Evolutionary conservation across 495 filamentous ascomycete species (phyloP), one percentile per base, ranked within the genome.

Genomic region (Trypethelium eluteriae): DNA sequence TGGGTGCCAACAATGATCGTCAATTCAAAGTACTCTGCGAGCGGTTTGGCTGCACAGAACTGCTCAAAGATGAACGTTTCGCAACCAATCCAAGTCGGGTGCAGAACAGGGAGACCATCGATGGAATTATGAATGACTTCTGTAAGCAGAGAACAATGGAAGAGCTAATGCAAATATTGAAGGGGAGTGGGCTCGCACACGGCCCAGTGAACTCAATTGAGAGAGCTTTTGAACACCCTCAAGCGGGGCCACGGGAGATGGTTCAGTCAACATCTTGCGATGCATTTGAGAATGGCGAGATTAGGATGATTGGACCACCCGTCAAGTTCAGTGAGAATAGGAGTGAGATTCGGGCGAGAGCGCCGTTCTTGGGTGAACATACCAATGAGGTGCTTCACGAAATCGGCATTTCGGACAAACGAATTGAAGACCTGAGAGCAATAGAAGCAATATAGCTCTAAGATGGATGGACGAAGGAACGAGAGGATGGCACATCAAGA

Each of bases 1-100:
- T 76, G 39, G 75, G 73, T n/a, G 75, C 72, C 53, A 75, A 73
- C 68, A 77, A 75, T 63, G 75, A 77, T 67, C 70, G 70, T 35
- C 73, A 75, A 34, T 77, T 74, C 64, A 68, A 66, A 35, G 70
- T 71, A 11, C 67, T 77, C 9, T 74, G 73, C 66, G 65, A 70
- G 39, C 67, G 67, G 59, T 64, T 77, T 18, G 65, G 61, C 1
- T 67, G 71, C 10, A 57, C 63, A 14, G 74, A 75, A 34, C 70
- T 73, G 67, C 66, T 68, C 2, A 68, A 70, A 39, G 75, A 77
- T 53, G 18, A 64, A 3, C 66, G 75, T 0, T 77, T 76, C 64
- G 44, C 62, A n/a, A 73, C 69, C 4, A 77, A 77, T 44, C 71
- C 71, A 11, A 38, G 68, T 32, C 64, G 75, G 25, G 74, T 77